A percentile compares a stretch with the other conserved stretches of the same genome.
Conservation (phyloP, 805 yeast species). For the Jamesozyma rosinii region DNA sequence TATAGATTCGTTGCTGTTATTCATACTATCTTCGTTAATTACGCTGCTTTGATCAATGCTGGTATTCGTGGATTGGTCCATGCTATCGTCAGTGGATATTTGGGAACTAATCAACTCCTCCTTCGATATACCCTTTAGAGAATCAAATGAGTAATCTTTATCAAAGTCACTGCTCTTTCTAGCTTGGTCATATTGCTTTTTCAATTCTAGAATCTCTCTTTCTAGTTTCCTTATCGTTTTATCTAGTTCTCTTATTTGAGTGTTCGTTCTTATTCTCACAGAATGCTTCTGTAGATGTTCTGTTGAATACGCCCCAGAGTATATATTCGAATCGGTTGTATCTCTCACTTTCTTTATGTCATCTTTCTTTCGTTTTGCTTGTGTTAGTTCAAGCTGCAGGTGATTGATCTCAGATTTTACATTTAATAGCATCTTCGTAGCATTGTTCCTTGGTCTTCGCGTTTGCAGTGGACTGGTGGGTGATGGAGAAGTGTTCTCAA, state of each 20-base stretch:
- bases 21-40: neutral
- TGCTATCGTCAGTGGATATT: neutral
- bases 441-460: conserved; percentile 19
- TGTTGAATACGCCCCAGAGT: conserved; percentile 29
- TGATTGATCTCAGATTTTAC: conserved; percentile 19
- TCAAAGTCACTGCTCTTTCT: conserved; percentile 6
- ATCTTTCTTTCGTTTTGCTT: conserved; percentile 18
- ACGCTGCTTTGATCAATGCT: neutral
- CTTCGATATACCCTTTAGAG: neutral
- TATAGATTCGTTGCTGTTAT: neutral
- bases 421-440: conserved; percentile 14
- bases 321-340: conserved; percentile 25
- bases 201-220: conserved; percentile 18
- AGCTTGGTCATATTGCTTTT: conserved; percentile 17
- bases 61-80: neutral
- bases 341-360: conserved; percentile 21
- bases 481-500: conserved; percentile 18
- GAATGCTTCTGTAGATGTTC: conserved; percentile 32
- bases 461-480: conserved; percentile 25
- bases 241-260: conserved; percentile 27
- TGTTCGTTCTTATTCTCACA: conserved; percentile 26
- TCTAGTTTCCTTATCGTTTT: conserved; percentile 24
- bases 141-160: conserved; percentile 1
- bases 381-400: conserved; percentile 16
- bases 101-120: conserved; percentile 1